Evolutionary conservation across 1,284 basidiomycete genomes (phyloP).

Genomic region (Phlebopus sp.): DNA sequence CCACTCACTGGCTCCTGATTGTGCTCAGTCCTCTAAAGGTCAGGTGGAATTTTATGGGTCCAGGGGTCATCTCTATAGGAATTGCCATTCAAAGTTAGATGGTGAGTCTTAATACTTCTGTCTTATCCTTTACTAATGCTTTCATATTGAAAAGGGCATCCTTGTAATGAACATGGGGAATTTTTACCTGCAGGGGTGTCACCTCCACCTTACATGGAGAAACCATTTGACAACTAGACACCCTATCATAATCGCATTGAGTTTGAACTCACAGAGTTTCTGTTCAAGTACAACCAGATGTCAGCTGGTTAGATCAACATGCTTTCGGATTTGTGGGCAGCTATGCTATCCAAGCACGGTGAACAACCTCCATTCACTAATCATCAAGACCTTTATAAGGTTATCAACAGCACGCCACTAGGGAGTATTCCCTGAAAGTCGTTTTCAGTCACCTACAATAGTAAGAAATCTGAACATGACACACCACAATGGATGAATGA

Average conservation of each 20-base stretch:
- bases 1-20: not conserved
- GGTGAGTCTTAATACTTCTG: too few relatives aligned
- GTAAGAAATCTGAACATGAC: slow-evolving; percentile 1
- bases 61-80: not conserved
- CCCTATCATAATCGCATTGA: not conserved
- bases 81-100: too few relatives aligned
- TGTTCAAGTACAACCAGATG: slow-evolving; percentile 22
- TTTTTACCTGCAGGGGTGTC: not conserved
- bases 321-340: slow-evolving; percentile 27
- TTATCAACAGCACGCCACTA: slow-evolving; percentile 27
- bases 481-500: slow-evolving; percentile 35
- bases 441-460: slow-evolving; percentile 22
- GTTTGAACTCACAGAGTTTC: slow-evolving; percentile 19
- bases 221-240: not conserved
- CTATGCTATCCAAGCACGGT: not conserved
- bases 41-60: not conserved
- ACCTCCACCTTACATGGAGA: not conserved
- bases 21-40: not conserved
- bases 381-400: slow-evolving; percentile 26
- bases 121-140: too few relatives aligned
- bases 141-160: too few relatives aligned
- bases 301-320: slow-evolving; percentile 21
- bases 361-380: slow-evolving; percentile 21
- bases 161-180: not conserved
- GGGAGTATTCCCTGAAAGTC: slow-evolving; percentile 32